A percentile compares a stretch with the other conserved stretches of the same genome.
Conservation (phyloP, 331 rosid species). For the Malus hybrid region DNA sequence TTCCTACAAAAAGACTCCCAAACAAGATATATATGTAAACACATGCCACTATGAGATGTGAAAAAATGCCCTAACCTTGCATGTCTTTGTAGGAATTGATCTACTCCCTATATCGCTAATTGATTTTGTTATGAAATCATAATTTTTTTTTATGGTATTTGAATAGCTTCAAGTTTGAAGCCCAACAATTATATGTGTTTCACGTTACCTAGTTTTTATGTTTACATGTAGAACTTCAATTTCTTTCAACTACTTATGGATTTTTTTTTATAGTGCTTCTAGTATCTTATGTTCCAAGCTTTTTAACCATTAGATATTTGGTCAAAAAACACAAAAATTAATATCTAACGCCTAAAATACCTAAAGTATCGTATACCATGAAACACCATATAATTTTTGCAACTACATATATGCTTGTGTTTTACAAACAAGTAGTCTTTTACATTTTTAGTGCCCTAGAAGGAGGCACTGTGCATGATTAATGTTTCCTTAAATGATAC, state of each 20-base stretch:
- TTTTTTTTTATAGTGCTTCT: neutral
- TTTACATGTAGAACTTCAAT: neutral
- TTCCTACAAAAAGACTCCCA: neutral
- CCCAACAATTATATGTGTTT: neutral
- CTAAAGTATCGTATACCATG: neutral
- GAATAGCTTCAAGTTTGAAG: neutral
- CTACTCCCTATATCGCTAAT: neutral
- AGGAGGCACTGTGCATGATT: neutral
- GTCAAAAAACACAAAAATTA: too few relatives aligned
- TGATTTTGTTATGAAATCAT: neutral
- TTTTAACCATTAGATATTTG: neutral
- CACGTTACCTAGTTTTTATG: neutral
- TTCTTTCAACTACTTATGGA: neutral
- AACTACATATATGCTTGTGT: neutral
- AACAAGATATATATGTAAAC: neutral
- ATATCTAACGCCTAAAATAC: too few relatives aligned
- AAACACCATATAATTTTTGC: too few relatives aligned
- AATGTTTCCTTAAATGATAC: slow-evolving; percentile 14
- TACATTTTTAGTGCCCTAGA: neutral
- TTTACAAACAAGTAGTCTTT: neutral
- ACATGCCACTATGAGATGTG: neutral
- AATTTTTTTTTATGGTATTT: neutral
- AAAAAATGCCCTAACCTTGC: neutral
- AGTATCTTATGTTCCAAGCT: neutral
- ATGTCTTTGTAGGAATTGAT: neutral